A percentile compares a stretch with the other conserved stretches of the same genome.
Conservation (phyloP, 192 early-diverging fungal species). For the Mortierella antarctica region DNA sequence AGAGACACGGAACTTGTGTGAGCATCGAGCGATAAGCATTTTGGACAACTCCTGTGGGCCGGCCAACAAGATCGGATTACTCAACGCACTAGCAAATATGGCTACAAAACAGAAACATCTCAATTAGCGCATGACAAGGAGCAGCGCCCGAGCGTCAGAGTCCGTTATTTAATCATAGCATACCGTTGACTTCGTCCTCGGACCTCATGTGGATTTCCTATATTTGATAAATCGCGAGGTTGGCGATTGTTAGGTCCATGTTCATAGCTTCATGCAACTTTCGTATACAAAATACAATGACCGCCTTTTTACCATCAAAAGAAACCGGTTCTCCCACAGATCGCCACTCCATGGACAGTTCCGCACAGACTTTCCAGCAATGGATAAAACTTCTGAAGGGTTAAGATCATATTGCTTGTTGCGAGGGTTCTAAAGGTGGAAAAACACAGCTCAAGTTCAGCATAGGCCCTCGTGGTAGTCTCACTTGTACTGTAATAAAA, state of each 20-base stretch:
- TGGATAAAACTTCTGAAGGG: constrained; percentile 17
- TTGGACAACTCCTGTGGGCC: constrained; percentile 37
- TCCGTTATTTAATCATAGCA: background rate
- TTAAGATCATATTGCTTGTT: constrained; percentile 57
- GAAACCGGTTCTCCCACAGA: constrained; percentile 59
- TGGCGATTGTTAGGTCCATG: background rate
- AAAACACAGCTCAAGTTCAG: background rate
- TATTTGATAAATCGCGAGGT: background rate
- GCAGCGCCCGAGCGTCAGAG: too few species aligned
- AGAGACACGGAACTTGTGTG: constrained; percentile 1
- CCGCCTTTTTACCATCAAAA: constrained; percentile 21
- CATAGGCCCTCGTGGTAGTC: too few species aligned
- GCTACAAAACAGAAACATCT: background rate
- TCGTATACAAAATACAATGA: background rate
- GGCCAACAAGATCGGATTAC: constrained; percentile 4
- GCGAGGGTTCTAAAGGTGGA: background rate
- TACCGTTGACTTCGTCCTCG: constrained; percentile 21
- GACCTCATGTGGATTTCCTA: constrained; percentile 28
- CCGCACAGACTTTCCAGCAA: constrained; percentile 64
- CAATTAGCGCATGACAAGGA: background rate
- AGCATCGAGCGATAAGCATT: constrained; percentile 17
- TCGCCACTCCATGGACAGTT: constrained; percentile 82
- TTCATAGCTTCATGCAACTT: background rate
- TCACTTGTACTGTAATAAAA: too few species aligned
- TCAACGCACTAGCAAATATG: constrained; percentile 16